phyloP scores from a whole-genome alignment of 768 basidiomycete genomes.

The Termitomyces sp. region DNA sequence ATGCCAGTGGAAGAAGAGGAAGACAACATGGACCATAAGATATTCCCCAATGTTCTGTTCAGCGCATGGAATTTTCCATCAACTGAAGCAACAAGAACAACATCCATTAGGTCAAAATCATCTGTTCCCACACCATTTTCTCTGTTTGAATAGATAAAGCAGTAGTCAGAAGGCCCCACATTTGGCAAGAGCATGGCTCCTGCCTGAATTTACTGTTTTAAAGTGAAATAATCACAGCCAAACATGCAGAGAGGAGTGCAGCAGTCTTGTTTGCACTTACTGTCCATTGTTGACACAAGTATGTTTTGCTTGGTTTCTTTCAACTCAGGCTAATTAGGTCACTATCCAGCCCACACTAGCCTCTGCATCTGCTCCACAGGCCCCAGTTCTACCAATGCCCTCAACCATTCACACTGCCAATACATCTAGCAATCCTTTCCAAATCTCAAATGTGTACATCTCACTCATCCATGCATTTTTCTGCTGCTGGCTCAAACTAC shows the following conservation, averaged over 20 bases:
- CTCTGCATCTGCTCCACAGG: too few species aligned
- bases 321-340: too few species aligned
- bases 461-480: too few species aligned
- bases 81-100: conserved; percentile 86
- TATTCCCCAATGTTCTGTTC: conserved; percentile 76
- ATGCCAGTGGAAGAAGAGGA: conserved; percentile 35
- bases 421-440: too few species aligned
- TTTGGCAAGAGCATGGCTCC: conserved; percentile 22
- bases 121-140: conserved; percentile 18
- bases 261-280: too few species aligned
- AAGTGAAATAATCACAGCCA: conserved; percentile 27
- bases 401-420: too few species aligned
- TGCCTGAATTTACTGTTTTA: conserved; percentile 16
- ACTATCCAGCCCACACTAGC: too few species aligned
- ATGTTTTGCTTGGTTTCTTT: too few species aligned
- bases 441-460: too few species aligned
- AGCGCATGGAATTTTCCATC: conserved; percentile 95
- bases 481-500: too few species aligned
- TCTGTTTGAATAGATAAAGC: conserved; percentile 13
- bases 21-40: conserved; percentile 85
- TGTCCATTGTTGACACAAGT: too few species aligned
- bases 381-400: too few species aligned
- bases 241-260: conserved; percentile 22
- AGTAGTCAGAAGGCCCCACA: conserved; percentile 14
- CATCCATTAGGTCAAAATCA: conserved; percentile 67